Base-by-base conservation (phyloP, 2,329 filamentous ascomycete genomes). In the Fusarium guadeloupense region DNA sequence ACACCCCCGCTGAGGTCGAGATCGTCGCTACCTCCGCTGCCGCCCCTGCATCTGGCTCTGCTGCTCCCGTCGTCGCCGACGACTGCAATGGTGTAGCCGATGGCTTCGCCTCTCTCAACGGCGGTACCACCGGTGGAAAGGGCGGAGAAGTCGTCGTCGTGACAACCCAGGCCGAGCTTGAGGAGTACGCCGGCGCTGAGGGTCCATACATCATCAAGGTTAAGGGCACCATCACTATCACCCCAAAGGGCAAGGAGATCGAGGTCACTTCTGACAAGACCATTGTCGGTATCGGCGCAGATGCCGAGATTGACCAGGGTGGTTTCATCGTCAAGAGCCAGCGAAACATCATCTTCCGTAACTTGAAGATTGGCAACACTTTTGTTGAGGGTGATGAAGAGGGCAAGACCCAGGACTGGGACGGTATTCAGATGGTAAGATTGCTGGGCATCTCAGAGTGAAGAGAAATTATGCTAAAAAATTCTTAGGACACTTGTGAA, bases 121-220 rank as follows among this genome's bases (percentile, higher is more conserved):
- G 66, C 9, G 68, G 68, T 5, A 69, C 67, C 3, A 69, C 65
- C 1, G 68, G 67, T 13, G 67, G 67, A 8, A 56, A 40, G 0
- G 67, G 67, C 1, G 68, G 68, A 1, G 54, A 63, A 8, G 45
- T 58, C 3, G 67, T 70, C 8, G 42, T 57, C 4, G 65, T 70
- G 2, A 51, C 51, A 1, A 67, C 54, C 4, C 64, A 68, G 17
- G 59, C 51, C 4, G 67, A 70, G 14, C 59, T 70, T 4, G 67
- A 64, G 17, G 62, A 58, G 20, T 70, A 70, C 12, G 65, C 67
- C 14, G 48, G 42, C 3, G 58, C 49, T 1, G 52, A 55, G 12
- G 68, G 59, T 14, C 65, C 63, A 21, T 62, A 66, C n/a, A 66
- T 69, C 17, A 67, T 70, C 40, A 68, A 69, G 19, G 54, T 70